Evolutionary conservation across 768 basidiomycete species (phyloP).

Genomic region (Mycena vitilis): DNA sequence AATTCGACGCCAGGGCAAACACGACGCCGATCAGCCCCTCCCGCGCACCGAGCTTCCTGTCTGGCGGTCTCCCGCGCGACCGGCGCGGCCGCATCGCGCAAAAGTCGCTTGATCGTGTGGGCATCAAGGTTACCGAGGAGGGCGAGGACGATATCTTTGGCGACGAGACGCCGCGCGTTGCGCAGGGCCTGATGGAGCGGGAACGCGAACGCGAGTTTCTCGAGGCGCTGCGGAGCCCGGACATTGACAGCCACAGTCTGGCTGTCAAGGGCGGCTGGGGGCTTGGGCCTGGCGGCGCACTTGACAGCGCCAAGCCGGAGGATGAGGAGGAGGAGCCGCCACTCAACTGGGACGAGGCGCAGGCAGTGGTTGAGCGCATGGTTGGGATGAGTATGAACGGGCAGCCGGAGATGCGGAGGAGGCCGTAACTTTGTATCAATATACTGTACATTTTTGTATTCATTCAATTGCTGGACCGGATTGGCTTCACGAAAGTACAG

Average conservation of each 20-base stretch:
- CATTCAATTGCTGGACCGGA: slow-evolving; percentile 45
- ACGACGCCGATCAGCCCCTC: slow-evolving; percentile 42
- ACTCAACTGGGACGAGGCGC: slow-evolving; percentile 77
- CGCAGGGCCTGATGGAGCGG: slow-evolving; percentile 53
- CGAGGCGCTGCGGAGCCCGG: slow-evolving; percentile 68
- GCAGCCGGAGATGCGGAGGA: slow-evolving; percentile 45
- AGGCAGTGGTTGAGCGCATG: slow-evolving; percentile 72
- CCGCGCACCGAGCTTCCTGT: slow-evolving; percentile 75
- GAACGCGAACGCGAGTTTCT: slow-evolving; percentile 67
- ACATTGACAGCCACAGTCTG: slow-evolving; percentile 51
- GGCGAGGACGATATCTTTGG: slow-evolving; percentile 57
- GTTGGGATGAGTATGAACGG: slow-evolving; percentile 59
- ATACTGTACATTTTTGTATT: slow-evolving; percentile 27
- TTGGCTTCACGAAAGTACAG: no score
- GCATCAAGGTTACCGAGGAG: slow-evolving; percentile 44
- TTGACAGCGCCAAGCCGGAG: slow-evolving; percentile 58
- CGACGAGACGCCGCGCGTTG: slow-evolving; percentile 63
- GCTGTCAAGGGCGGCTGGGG: slow-evolving; percentile 82
- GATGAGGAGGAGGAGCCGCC: slow-evolving; percentile 74
- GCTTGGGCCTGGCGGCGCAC: slow-evolving; percentile 65
- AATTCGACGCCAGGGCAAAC: slow-evolving; percentile 47
- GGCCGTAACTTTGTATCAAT: slow-evolving; percentile 29
- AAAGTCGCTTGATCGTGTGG: slow-evolving; percentile 48
- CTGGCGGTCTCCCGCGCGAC: slow-evolving; percentile 80
- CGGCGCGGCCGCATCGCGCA: slow-evolving; percentile 80